Base-by-base conservation (phyloP, 306 rosid genomes). In the Boehmeria nivea region DNA sequence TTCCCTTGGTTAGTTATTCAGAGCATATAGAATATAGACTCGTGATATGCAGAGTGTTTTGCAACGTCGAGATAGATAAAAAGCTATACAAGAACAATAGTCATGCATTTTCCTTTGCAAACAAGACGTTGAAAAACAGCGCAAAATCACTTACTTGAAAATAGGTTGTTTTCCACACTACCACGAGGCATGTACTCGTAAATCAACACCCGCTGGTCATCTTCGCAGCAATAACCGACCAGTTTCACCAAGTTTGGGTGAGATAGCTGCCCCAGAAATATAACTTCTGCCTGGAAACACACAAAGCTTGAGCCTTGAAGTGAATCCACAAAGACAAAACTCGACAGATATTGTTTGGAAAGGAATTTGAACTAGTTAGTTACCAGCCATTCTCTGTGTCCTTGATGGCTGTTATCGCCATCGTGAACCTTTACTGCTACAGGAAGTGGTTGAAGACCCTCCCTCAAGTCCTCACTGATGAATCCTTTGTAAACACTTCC, bases 381-480 rank as follows among this genome's bases (percentile, higher is more conserved):
- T 81, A 93, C 99, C 96, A 93, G 96, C 99, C 99, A 93, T 76
- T 93, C 99, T 68, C 99, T 73, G 53, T 87, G 99, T 11, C 99
- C 99, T 79, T 93, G 99, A 77, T 81, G 81, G 64, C 99, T 93
- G 27, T 93, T 87, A 63, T 82, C 76, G 12, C 99, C 93, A 51
- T 93, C 99, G 76, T 93, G 99, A 76, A 93, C 99, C 85, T 93
- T 93, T 51, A 93, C 99, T 45, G 99, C 99, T 0, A 87, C 99
- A 3, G 87, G 67, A 69, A 85, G 71, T 9, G 80, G 34, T 63
- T 80, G 66, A 58, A 87, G 67, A 2, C 89, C 96, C 43, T 80
- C 67, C 60, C 85, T 78, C 49, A 91, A 65, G 61, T 81, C 99
- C 72, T 91, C 93, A 36, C 89, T 70, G 34, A 91, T 73, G 53